phyloP scores from a whole-genome alignment of 1,139 yeast genomes.

The Yamadazyma diddensiae region DNA sequence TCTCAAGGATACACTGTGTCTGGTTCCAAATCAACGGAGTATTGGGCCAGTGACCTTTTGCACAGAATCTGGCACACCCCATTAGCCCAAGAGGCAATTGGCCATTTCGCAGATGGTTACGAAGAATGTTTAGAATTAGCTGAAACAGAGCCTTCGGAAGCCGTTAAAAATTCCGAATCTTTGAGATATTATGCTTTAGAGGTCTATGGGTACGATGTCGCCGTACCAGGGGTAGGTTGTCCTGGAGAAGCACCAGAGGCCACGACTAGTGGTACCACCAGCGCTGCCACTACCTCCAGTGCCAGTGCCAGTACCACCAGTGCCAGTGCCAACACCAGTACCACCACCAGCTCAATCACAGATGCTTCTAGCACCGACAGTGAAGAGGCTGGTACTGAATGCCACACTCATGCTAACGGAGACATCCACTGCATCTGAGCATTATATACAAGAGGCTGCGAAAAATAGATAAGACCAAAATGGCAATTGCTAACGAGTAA shows the following conservation, averaged over 20 bases:
- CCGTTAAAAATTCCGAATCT: slow-evolving; percentile 17
- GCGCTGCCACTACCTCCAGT: slow-evolving; percentile 3
- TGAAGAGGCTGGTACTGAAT: slow-evolving; percentile 9
- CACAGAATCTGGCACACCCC: slow-evolving; percentile 26
- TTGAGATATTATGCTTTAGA: slow-evolving; percentile 20
- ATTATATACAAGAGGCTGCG: neutral
- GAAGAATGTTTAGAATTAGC: slow-evolving; percentile 22
- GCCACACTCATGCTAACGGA: slow-evolving; percentile 21
- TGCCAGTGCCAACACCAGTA: neutral
- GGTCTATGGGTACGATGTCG: slow-evolving; percentile 20
- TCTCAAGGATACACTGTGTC: slow-evolving; percentile 20
- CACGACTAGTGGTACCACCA: no score
- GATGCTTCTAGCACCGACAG: slow-evolving; percentile 2
- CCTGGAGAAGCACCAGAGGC: slow-evolving; percentile 13
- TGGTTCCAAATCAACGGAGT: slow-evolving; percentile 10
- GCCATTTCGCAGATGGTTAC: slow-evolving; percentile 21
- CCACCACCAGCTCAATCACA: slow-evolving; percentile 4
- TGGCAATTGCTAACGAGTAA: no score
- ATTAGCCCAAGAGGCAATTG: slow-evolving; percentile 18
- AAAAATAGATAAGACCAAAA: neutral
- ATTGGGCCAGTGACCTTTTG: slow-evolving; percentile 19
- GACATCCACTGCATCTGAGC: slow-evolving; percentile 20
- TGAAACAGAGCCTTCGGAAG: slow-evolving; percentile 9
- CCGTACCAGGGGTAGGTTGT: slow-evolving; percentile 22
- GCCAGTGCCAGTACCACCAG: slow-evolving; percentile 1